These are phyloP conservation scores for Camillea tinctor DNA, from an alignment of 2,329 filamentous ascomycete species.

Conservation along the genomic window DNA sequence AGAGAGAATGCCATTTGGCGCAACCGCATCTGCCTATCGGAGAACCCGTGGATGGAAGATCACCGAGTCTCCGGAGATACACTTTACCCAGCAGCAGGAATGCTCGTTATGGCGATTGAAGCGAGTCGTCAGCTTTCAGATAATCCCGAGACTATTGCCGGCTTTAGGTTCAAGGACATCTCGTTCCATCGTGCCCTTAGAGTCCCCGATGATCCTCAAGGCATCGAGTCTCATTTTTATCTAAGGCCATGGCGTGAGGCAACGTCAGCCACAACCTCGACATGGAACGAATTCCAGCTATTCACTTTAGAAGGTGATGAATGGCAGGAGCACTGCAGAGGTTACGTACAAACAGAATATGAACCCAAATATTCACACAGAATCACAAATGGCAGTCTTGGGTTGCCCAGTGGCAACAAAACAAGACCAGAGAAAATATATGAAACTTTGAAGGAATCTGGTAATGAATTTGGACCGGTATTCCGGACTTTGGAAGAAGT, in stretches of 20 bases:
- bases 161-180: constrained; percentile 20
- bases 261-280: constrained; percentile 1
- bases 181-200: constrained; percentile 16
- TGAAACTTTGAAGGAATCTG: constrained; percentile 5
- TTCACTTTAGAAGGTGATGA: constrained; percentile 14
- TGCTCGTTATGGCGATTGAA: constrained; percentile 30
- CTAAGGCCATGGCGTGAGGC: constrained; percentile 7
- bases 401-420: background rate
- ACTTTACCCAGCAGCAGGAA: constrained; percentile 32
- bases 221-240: constrained; percentile 18
- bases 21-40: constrained; percentile 20
- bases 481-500: constrained; percentile 17
- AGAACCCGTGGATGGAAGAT: constrained; percentile 30
- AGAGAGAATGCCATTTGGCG: constrained; percentile 26
- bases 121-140: constrained; percentile 22
- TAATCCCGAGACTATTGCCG: constrained; percentile 6
- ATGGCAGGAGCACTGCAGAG: constrained; percentile 18
- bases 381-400: background rate
- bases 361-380: background rate
- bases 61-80: constrained; percentile 27
- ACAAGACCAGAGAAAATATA: constrained; percentile 12
- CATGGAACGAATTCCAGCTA: constrained; percentile 19
- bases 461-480: constrained; percentile 16
- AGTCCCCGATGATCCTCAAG: constrained; percentile 12
- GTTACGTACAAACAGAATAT: constrained; percentile 13